Percentiles rank a stretch among this genome's conserved stretches.
Conservation (phyloP, 148 eudicot species). For the Vaccinium macrocarpon region DNA sequence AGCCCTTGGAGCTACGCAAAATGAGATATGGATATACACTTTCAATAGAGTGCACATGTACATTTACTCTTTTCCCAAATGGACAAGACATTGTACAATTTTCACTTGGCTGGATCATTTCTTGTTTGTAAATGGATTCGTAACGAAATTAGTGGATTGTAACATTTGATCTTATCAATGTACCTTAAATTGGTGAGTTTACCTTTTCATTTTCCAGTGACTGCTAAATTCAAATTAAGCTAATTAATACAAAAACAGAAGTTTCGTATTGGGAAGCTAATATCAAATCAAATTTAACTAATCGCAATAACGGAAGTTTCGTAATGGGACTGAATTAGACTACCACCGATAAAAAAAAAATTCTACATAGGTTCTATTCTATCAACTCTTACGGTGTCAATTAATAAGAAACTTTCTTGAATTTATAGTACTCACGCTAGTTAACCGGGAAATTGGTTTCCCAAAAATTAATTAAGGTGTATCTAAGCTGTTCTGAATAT, state of each 20-base stretch:
- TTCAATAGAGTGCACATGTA: not conserved
- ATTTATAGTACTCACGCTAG: not conserved
- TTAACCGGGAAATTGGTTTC: not conserved
- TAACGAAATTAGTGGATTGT: not conserved
- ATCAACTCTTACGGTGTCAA: not conserved
- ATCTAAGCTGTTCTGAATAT: not conserved
- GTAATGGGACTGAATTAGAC: not conserved
- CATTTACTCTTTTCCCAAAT: not conserved
- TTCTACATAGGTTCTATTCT: not conserved
- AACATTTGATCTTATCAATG: not conserved
- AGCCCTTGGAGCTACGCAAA: too few relatives aligned
- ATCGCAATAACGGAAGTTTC: not conserved
- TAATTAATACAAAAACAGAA: not conserved
- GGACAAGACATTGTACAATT: slow-evolving; percentile 3
- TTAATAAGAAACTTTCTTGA: not conserved
- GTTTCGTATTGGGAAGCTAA: not conserved
- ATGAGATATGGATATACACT: not conserved
- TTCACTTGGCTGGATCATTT: not conserved
- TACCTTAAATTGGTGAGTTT: not conserved
- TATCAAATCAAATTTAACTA: too few relatives aligned
- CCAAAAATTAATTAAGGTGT: not conserved
- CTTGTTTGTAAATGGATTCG: not conserved
- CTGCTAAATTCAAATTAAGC: not conserved
- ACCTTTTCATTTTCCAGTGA: not conserved
- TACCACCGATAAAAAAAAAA: not conserved